phyloP scores from a whole-genome alignment of 1,284 basidiomycete species.

The Limonomyces culmigenus region DNA sequence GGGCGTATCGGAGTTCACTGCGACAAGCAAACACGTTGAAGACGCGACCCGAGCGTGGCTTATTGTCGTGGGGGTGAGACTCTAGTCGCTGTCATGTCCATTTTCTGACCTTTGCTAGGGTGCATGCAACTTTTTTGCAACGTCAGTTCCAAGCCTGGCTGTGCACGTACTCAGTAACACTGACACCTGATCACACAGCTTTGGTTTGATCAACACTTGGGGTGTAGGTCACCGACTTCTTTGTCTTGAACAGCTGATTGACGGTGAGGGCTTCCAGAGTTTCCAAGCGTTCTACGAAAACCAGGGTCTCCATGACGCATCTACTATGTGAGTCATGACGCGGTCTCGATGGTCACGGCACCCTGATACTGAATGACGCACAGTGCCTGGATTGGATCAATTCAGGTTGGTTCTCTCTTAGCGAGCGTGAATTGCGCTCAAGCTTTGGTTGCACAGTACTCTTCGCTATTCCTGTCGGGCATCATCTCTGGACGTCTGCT shows the following conservation, averaged over 20 bases:
- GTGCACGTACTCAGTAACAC: not conserved
- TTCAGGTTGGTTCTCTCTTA: conserved; percentile 19
- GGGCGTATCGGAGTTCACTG: too few relatives aligned
- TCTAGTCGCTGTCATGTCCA: conserved; percentile 1
- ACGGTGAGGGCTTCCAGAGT: conserved; percentile 11
- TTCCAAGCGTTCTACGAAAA: conserved; percentile 29
- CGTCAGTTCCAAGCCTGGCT: not conserved
- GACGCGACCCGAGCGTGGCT: conserved; percentile 23
- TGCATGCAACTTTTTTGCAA: not conserved
- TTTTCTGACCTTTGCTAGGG: not conserved
- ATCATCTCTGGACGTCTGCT: conserved; percentile 35
- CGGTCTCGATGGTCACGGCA: not conserved
- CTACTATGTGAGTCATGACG: conserved; percentile 30
- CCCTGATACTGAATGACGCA: not conserved
- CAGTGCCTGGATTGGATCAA: conserved; percentile 62
- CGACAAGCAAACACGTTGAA: conserved; percentile 15
- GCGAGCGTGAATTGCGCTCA: not conserved
- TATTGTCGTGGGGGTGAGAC: conserved; percentile 19
- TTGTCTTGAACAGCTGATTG: not conserved
- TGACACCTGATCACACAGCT: conserved; percentile 7
- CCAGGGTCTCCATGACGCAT: conserved; percentile 19
- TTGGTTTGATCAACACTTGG: conserved; percentile 25
- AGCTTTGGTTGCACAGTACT: conserved; percentile 13
- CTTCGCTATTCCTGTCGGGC: conserved; percentile 27
- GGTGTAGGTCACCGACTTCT: conserved; percentile 15